These are phyloP conservation scores for Gossypium davidsonii DNA, from an alignment of 441 rosid species.

Conservation along the genomic window DNA sequence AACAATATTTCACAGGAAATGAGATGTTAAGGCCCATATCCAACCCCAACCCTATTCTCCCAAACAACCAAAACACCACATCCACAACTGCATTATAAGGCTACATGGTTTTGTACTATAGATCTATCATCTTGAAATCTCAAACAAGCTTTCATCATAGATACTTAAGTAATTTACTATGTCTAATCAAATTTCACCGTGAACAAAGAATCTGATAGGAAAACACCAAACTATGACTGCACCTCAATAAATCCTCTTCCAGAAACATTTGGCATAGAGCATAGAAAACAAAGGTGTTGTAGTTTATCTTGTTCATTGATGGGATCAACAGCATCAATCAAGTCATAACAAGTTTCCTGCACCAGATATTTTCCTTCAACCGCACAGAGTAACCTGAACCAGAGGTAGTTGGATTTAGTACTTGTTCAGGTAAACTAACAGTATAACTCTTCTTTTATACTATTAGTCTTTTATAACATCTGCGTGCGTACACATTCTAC, in stretches of 20 bases:
- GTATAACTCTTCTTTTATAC: not conserved
- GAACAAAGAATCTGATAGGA: not conserved
- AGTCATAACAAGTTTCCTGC: conserved; percentile 21
- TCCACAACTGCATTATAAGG: not conserved
- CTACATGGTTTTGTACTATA: not conserved
- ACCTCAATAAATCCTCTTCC: conserved; percentile 54
- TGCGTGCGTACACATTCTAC: not conserved
- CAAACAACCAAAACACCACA: not conserved
- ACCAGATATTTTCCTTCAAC: conserved; percentile 37
- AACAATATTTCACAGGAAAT: not conserved
- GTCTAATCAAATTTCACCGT: not conserved
- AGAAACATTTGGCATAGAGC: conserved; percentile 28
- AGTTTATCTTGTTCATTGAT: conserved; percentile 22
- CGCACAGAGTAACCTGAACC: conserved; percentile 35
- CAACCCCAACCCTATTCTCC: not conserved
- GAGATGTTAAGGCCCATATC: not conserved
- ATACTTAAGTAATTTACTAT: not conserved
- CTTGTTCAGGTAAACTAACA: not conserved
- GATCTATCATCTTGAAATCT: not conserved
- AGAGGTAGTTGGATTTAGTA: conserved; percentile 8
- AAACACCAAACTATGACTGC: not conserved
- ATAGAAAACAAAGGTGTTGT: conserved; percentile 25
- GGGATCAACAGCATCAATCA: conserved; percentile 22
- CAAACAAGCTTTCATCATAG: not conserved
- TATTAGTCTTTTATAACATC: not conserved